Evolutionary conservation across 225 moss, liverwort and hornwort genomes (phyloP).

Genomic region (Pseudisothecium myosuroides): DNA sequence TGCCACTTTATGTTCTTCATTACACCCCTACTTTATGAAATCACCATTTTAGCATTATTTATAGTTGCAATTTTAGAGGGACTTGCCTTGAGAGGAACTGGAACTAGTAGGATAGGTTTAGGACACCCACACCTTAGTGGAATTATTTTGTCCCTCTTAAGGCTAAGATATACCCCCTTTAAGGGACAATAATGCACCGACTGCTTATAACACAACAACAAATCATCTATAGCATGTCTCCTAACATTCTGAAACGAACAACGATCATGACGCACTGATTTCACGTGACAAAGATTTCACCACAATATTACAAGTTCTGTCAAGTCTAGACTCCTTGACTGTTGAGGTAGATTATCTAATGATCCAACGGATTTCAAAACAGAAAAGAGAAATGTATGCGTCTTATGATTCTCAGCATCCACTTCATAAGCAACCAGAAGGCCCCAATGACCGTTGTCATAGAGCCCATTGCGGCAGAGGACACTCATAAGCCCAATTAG

Average conservation of each 20-base stretch:
- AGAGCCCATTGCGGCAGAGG: conserved; percentile 83
- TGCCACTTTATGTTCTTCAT: background rate
- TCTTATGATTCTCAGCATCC: background rate
- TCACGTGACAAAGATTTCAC: background rate
- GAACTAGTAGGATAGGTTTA: background rate
- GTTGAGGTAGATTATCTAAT: background rate
- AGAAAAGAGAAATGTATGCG: background rate
- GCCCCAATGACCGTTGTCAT: background rate
- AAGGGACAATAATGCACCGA: no score
- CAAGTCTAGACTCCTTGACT: background rate
- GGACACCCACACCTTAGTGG: background rate
- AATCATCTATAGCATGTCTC: background rate
- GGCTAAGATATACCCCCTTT: background rate
- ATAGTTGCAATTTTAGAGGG: background rate
- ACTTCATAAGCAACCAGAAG: background rate
- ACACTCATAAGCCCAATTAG: conserved; percentile 77
- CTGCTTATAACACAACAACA: background rate
- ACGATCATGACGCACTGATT: background rate
- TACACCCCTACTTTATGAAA: background rate
- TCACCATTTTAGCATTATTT: background rate
- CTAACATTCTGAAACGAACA: background rate
- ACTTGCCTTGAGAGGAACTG: background rate
- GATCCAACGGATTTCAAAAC: background rate
- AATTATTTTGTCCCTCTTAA: background rate
- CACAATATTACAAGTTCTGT: background rate